Evolutionary conservation across 345 rosid species (phyloP).

Genomic region (Eucalyptus cloeziana): DNA sequence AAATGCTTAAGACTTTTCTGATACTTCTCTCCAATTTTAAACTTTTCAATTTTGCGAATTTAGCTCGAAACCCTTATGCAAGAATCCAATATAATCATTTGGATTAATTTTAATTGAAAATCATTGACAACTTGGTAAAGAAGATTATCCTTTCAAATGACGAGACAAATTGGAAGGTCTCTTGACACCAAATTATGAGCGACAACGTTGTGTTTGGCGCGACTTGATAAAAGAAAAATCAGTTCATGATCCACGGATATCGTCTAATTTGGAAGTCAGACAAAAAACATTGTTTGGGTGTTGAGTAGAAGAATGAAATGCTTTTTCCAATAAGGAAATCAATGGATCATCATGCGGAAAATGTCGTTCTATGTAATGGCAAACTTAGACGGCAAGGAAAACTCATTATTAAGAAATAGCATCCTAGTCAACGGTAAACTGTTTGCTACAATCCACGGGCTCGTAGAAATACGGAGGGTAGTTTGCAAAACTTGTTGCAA

Average conservation of each 20-base stretch:
- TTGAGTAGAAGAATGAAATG: neutral
- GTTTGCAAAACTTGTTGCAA: neutral
- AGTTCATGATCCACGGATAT: neutral
- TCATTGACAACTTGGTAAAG: neutral
- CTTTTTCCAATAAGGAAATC: neutral
- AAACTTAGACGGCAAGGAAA: neutral
- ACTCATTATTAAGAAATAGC: neutral
- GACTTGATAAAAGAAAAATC: neutral
- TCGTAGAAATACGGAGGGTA: neutral
- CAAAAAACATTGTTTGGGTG: neutral
- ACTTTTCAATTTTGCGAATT: rapidly evolving
- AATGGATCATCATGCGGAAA: neutral
- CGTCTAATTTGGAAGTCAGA: neutral
- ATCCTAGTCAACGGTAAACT: neutral
- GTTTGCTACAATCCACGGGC: neutral
- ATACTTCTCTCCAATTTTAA: no score
- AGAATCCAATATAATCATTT: no score
- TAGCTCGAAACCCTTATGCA: neutral
- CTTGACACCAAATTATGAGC: neutral
- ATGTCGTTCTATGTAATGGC: neutral
- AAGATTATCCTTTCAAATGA: neutral
- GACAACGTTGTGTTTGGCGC: neutral
- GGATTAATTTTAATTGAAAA: neutral
- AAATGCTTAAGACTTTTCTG: no score
- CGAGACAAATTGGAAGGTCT: neutral